Conservation (phyloP, 805 yeast genomes). For the Nakazawaea pomicola region DNA sequence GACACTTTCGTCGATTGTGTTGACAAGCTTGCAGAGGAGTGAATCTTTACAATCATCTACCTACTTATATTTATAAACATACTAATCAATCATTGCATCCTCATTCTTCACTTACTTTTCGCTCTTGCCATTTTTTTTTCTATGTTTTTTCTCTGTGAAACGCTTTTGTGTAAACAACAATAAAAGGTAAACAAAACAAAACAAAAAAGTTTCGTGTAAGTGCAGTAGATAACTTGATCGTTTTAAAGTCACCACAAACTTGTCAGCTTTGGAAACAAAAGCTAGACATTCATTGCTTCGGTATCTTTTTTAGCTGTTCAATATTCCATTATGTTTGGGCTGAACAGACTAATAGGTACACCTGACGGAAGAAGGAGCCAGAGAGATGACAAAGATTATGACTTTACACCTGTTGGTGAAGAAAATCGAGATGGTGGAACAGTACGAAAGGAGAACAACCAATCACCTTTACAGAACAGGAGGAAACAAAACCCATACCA, state of each 20-base stretch:
- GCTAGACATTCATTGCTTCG: too few relatives aligned
- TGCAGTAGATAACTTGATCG: too few relatives aligned
- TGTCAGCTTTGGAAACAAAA: too few relatives aligned
- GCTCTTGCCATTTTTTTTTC: too few relatives aligned
- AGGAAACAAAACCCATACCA: too few relatives aligned
- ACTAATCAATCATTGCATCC: too few relatives aligned
- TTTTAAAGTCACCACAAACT: too few relatives aligned
- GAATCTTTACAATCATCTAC: too few relatives aligned
- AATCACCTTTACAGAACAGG: slow-evolving; percentile 8
- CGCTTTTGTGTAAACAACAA: too few relatives aligned
- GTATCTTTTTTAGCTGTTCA: too few relatives aligned
- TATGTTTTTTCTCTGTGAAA: background rate
- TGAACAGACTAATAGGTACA: slow-evolving; percentile 25
- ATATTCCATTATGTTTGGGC: slow-evolving; percentile 22
- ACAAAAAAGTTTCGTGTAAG: slow-evolving; percentile 1
- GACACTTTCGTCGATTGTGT: slow-evolving; percentile 44
- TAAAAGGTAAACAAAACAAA: background rate
- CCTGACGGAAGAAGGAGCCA: slow-evolving; percentile 21
- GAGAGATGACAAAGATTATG: slow-evolving; percentile 18
- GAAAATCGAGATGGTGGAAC: background rate
- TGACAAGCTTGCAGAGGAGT: slow-evolving; percentile 12
- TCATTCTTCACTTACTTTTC: too few relatives aligned
- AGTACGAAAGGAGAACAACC: slow-evolving; percentile 6
- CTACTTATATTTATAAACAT: too few relatives aligned
- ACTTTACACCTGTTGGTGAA: slow-evolving; percentile 40